These are phyloP conservation scores for Pulveroboletus sp. DNA, from an alignment of 768 basidiomycete genomes.

Conservation along the genomic window DNA sequence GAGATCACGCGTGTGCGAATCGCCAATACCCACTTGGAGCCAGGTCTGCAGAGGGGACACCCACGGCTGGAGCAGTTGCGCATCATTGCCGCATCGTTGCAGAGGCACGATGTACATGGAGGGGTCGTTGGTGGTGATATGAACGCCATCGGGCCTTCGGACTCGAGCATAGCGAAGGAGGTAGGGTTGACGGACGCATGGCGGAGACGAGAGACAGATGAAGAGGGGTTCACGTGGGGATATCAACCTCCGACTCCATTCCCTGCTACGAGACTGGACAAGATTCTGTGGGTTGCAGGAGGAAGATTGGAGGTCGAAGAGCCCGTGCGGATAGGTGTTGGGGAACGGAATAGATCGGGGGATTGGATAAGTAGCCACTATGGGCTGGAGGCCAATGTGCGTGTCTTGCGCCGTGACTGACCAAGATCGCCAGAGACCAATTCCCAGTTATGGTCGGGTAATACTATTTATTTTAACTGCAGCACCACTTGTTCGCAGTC, in stretches of 20 bases:
- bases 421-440: neutral
- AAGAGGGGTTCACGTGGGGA: constrained; percentile 63
- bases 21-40: constrained; percentile 75
- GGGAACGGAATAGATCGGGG: constrained; percentile 38
- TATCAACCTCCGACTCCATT: constrained; percentile 47
- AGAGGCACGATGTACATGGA: constrained; percentile 42
- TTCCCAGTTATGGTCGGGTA: constrained; percentile 2
- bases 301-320: constrained; percentile 48
- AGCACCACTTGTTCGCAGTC: neutral
- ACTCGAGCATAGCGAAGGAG: constrained; percentile 38
- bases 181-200: constrained; percentile 60
- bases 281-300: constrained; percentile 52
- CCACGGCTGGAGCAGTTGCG: constrained; percentile 47
- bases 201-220: constrained; percentile 40
- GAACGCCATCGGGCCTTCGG: constrained; percentile 54
- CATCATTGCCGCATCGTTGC: constrained; percentile 47
- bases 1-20: constrained; percentile 48
- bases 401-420: constrained; percentile 21
- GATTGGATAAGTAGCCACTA: constrained; percentile 66
- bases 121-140: constrained; percentile 70
- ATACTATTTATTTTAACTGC: constrained; percentile 6
- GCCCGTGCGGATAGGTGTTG: constrained; percentile 54
- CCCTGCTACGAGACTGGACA: constrained; percentile 59
- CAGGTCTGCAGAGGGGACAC: constrained; percentile 43
- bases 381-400: constrained; percentile 46